Evolutionary conservation across 2,329 filamentous ascomycete genomes (phyloP).

Genomic region (Exophiala lecanii-corni): DNA sequence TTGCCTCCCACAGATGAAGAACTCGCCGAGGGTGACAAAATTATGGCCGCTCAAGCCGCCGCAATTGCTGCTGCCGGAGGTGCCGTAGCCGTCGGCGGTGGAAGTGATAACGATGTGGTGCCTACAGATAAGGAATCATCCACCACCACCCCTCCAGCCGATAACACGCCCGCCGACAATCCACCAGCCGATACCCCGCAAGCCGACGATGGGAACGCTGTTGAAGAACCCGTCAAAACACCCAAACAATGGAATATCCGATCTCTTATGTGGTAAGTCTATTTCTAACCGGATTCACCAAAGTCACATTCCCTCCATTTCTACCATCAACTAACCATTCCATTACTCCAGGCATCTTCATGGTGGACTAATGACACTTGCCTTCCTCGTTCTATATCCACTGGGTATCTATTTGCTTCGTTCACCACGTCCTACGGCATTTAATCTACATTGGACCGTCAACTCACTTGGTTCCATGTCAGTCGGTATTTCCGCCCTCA

Average conservation of each 20-base stretch:
- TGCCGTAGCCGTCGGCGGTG: not conserved
- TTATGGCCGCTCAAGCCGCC: conserved; percentile 15
- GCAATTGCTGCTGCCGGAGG: not conserved
- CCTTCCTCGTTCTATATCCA: conserved; percentile 36
- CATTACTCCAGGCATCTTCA: conserved; percentile 26
- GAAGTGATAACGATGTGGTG: not conserved
- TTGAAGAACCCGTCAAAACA: conserved; percentile 22
- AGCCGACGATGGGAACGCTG: conserved; percentile 21
- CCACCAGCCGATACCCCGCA: conserved; percentile 10
- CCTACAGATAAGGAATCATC: not conserved
- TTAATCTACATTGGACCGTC: conserved; percentile 39
- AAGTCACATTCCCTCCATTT: conserved; percentile 27
- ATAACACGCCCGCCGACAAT: conserved; percentile 1
- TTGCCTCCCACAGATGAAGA: conserved; percentile 22
- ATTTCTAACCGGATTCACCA: not conserved
- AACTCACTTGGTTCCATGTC: conserved; percentile 36
- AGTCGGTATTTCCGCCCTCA: conserved; percentile 35
- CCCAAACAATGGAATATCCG: conserved; percentile 21
- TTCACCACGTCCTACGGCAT: conserved; percentile 33
- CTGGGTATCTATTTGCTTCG: conserved; percentile 35
- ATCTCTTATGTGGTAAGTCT: conserved; percentile 22
- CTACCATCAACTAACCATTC: conserved; percentile 5
- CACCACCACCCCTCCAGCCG: not conserved
- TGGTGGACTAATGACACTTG: conserved; percentile 32
- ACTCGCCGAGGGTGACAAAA: conserved; percentile 18